Percentiles rank a stretch among this genome's conserved stretches.
phyloP scores from a whole-genome alignment of 1,139 yeast genomes.

The Hyphopichia fennica region DNA sequence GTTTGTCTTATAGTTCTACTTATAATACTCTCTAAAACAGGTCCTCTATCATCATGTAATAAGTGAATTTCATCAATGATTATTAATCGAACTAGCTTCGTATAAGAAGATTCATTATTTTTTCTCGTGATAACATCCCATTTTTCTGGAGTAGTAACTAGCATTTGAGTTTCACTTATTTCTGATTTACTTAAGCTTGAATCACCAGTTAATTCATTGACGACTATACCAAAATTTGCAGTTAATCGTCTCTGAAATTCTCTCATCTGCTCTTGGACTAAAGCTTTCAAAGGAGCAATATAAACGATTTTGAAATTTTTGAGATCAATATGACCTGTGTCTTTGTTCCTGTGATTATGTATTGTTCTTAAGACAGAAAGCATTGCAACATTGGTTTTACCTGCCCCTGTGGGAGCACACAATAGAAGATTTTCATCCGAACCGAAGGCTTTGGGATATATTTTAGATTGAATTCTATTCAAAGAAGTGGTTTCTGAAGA shows the following conservation, averaged over 20 bases:
- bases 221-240: constrained; percentile 63
- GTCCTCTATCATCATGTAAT: constrained; percentile 93
- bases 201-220: constrained; percentile 91
- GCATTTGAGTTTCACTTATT: constrained; percentile 73
- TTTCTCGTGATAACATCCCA: constrained; percentile 97
- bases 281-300: constrained; percentile 91
- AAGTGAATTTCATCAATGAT: constrained; percentile 93
- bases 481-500: constrained; percentile 61
- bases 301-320: constrained; percentile 77
- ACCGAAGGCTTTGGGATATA: constrained; percentile 73
- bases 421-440: constrained; percentile 71
- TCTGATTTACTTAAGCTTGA: constrained; percentile 76
- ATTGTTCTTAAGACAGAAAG: constrained; percentile 67
- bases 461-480: constrained; percentile 82
- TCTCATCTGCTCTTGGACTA: constrained; percentile 92
- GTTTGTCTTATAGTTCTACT: constrained; percentile 63
- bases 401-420: constrained; percentile 99
- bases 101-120: constrained; percentile 57
- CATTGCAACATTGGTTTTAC: constrained; percentile 95
- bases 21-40: constrained; percentile 86
- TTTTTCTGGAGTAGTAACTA: constrained; percentile 93
- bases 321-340: constrained; percentile 50
- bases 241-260: constrained; percentile 75
- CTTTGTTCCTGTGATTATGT: constrained; percentile 49
- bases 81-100: constrained; percentile 65